A percentile compares a stretch with the other conserved stretches of the same genome.
phyloP scores from a whole-genome alignment of 2,329 filamentous ascomycete genomes.

The Dothideomycetes sp. region DNA sequence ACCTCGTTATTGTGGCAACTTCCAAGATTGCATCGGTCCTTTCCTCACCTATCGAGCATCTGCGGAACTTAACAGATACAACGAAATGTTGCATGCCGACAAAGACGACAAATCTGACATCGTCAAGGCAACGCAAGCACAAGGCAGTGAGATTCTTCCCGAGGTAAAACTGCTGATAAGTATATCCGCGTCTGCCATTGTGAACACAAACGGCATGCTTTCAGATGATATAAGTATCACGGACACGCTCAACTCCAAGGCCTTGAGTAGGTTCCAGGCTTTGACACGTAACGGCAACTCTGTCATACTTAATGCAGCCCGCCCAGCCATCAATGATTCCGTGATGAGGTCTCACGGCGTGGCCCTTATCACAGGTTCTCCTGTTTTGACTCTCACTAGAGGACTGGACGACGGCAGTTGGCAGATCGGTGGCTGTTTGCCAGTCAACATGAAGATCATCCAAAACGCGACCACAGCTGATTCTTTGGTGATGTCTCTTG shows the following conservation, averaged over 20 bases:
- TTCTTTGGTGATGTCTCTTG: slow-evolving; percentile 64
- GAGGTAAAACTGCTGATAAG: slow-evolving; percentile 77
- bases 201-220: slow-evolving; percentile 55
- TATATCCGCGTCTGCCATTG: slow-evolving; percentile 68
- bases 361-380: slow-evolving; percentile 71
- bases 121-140: slow-evolving; percentile 73
- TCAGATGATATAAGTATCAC: slow-evolving; percentile 42
- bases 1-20: slow-evolving; percentile 87
- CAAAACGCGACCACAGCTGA: slow-evolving; percentile 64
- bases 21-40: slow-evolving; percentile 89
- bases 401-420: slow-evolving; percentile 86
- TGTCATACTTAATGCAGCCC: slow-evolving; percentile 77
- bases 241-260: slow-evolving; percentile 65
- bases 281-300: slow-evolving; percentile 65
- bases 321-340: slow-evolving; percentile 81
- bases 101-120: slow-evolving; percentile 91
- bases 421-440: slow-evolving; percentile 84
- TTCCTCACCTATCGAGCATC: slow-evolving; percentile 96
- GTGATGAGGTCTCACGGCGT: slow-evolving; percentile 73
- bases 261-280: slow-evolving; percentile 58
- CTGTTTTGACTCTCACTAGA: slow-evolving; percentile 71
- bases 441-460: slow-evolving; percentile 73
- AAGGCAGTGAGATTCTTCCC: slow-evolving; percentile 70
- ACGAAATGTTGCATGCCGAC: slow-evolving; percentile 80
- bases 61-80: slow-evolving; percentile 78